phyloP scores from a whole-genome alignment of 2,329 filamentous ascomycete species.

The Grosmannia clavigera region DNA sequence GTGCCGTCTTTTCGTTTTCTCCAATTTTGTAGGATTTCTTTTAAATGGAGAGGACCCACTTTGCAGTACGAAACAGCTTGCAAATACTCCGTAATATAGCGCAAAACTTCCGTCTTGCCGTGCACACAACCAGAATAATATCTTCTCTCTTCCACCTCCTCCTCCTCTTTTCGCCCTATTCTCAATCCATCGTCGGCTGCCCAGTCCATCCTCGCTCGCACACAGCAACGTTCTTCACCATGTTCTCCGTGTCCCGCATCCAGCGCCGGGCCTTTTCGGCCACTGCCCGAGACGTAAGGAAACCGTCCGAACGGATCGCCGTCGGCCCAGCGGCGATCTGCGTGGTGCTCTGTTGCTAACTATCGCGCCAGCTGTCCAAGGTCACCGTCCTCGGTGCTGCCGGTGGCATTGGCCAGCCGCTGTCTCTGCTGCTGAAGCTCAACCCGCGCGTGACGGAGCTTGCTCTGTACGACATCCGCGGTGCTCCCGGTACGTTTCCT shows the following conservation, averaged over 20 bases:
- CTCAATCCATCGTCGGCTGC: background rate
- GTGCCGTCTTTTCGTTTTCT: background rate
- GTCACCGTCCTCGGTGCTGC: constrained; percentile 93
- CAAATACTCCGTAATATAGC: constrained; percentile 1
- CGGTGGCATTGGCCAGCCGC: constrained; percentile 95
- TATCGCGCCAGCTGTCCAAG: constrained; percentile 65
- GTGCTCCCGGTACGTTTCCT: constrained; percentile 67
- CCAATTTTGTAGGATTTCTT: background rate
- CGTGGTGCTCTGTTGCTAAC: background rate
- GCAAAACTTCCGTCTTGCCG: constrained; percentile 5
- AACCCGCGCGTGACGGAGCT: constrained; percentile 91
- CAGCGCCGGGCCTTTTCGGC: constrained; percentile 74
- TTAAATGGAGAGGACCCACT: background rate
- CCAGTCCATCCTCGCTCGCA: background rate
- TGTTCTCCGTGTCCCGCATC: constrained; percentile 62
- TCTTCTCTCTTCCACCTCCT: constrained; percentile 5
- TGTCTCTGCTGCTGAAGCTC: constrained; percentile 96
- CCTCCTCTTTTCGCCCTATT: background rate
- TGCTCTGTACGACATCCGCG: constrained; percentile 94
- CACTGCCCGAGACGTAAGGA: constrained; percentile 61
- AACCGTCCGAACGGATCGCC: background rate
- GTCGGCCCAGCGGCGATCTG: constrained; percentile 11
- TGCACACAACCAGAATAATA: background rate
- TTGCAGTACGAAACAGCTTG: background rate
- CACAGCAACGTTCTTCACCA: constrained; percentile 19